phyloP scores from a whole-genome alignment of 257 asterid genomes.

The Forsythia suspensa region DNA sequence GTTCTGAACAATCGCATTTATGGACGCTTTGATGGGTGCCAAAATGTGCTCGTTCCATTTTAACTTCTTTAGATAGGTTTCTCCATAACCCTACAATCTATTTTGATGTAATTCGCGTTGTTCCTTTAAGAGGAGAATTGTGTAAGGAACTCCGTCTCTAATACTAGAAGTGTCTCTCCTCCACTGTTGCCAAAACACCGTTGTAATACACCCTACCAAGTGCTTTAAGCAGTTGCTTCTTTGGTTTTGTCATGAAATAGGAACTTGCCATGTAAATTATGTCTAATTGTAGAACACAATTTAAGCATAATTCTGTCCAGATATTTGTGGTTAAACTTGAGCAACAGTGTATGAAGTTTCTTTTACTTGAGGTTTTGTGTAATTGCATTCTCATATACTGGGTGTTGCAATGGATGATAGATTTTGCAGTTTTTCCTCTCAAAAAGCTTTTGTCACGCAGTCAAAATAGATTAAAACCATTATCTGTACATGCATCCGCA shows the following conservation, averaged over 20 bases:
- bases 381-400: background rate
- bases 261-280: background rate
- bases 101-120: background rate
- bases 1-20: background rate
- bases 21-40: background rate
- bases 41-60: background rate
- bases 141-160: too few species aligned
- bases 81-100: background rate
- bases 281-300: background rate
- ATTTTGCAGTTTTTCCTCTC: too few species aligned
- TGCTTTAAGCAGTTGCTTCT: background rate
- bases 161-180: background rate
- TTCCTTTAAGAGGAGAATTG: too few species aligned
- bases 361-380: background rate
- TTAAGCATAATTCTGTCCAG: background rate
- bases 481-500: too few species aligned
- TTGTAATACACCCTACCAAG: too few species aligned
- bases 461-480: too few species aligned
- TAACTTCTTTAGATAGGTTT: background rate
- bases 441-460: too few species aligned
- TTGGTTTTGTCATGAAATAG: background rate
- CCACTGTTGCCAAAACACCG: background rate
- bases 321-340: background rate
- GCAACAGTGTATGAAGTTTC: background rate
- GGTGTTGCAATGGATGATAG: background rate